These are phyloP conservation scores for Pyricularia sp. DNA, from an alignment of 2,329 filamentous ascomycete species.

Conservation along the genomic window DNA sequence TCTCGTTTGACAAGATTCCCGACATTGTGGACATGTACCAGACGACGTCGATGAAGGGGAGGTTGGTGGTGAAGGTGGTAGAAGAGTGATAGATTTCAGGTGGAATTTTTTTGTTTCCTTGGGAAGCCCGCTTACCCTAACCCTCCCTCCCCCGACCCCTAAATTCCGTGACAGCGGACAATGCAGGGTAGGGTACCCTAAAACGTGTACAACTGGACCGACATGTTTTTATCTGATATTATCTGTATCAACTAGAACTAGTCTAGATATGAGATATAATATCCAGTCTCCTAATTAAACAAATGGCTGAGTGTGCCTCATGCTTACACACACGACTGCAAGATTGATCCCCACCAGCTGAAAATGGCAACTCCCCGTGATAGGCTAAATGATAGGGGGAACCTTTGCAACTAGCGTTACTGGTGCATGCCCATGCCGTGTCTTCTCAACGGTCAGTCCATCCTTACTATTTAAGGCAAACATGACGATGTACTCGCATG, in stretches of 20 bases:
- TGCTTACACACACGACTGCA: too few species aligned
- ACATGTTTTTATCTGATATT: too few species aligned
- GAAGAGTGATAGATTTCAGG: not conserved
- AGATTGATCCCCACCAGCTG: not conserved
- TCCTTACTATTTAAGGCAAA: not conserved
- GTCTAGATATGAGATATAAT: too few species aligned
- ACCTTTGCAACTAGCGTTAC: not conserved
- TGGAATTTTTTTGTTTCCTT: not conserved
- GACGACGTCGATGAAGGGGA: constrained; percentile 18
- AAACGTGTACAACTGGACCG: too few species aligned
- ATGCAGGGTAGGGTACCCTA: too few species aligned
- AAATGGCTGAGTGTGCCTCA: too few species aligned
- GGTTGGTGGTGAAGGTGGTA: constrained; percentile 19
- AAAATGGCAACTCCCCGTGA: not conserved
- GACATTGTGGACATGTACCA: constrained; percentile 17
- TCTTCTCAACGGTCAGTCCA: not conserved
- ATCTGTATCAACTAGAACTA: too few species aligned
- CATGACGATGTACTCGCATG: not conserved
- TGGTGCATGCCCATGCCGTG: not conserved
- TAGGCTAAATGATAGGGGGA: not conserved
- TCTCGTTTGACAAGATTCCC: constrained; percentile 18
- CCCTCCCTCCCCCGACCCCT: too few species aligned
- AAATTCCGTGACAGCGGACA: too few species aligned
- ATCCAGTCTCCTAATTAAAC: too few species aligned
- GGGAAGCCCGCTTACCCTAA: too few species aligned